phyloP scores from a whole-genome alignment of 441 rosid species.

The Theobroma grandiflorum region DNA sequence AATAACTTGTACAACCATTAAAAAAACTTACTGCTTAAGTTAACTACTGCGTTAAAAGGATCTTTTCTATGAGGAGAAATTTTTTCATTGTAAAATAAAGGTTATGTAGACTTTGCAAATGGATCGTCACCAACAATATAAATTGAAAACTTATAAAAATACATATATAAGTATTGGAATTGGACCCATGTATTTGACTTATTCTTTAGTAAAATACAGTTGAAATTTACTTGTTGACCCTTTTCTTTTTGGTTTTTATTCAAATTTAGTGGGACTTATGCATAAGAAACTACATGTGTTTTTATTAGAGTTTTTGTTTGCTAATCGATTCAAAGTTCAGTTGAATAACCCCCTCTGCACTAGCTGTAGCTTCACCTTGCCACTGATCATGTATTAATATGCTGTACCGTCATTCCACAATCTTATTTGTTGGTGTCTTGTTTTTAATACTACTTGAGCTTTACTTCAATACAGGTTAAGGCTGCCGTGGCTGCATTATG shows the following conservation, averaged over 20 bases:
- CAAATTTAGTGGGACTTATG: neutral
- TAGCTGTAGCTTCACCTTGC: neutral
- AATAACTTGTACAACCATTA: neutral
- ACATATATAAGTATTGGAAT: neutral
- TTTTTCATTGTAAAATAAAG: neutral
- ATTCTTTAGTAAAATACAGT: neutral
- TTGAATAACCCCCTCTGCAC: neutral
- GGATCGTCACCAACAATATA: neutral
- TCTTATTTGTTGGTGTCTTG: neutral
- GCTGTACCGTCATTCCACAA: neutral
- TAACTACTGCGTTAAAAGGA: neutral
- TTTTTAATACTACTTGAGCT: constrained; percentile 32
- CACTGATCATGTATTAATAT: neutral
- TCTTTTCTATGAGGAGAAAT: neutral
- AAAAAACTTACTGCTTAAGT: neutral
- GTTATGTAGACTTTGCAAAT: neutral
- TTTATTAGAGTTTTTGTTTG: neutral
- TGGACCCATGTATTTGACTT: neutral
- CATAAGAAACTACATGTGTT: neutral
- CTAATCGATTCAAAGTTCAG: neutral
- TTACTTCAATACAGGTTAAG: constrained; percentile 65
- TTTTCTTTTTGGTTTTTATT: neutral
- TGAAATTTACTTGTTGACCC: neutral
- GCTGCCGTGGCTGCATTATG: constrained; percentile 92
- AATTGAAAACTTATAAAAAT: neutral